phyloP scores from a whole-genome alignment of 768 basidiomycete genomes.

The Mycena haematopus region DNA sequence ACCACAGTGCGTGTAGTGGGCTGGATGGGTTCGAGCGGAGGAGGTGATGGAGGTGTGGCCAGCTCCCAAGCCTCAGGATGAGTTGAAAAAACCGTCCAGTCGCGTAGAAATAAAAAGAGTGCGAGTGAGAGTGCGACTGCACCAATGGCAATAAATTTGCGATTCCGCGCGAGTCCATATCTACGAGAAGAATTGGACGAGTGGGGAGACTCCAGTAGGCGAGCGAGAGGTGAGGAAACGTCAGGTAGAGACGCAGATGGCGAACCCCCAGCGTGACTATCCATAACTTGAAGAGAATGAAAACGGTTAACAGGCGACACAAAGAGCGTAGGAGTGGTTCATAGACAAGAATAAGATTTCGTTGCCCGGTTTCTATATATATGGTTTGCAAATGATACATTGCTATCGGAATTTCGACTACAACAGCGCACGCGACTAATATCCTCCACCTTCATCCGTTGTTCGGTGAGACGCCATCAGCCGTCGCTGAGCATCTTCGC shows the following conservation, averaged over 20 bases:
- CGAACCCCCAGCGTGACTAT: not conserved
- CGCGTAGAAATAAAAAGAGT: conserved; percentile 5
- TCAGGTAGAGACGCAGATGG: not conserved
- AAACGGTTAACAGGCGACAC: not conserved
- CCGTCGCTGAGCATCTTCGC: conserved; percentile 91
- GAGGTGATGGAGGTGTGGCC: not conserved
- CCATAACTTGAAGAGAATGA: conserved; percentile 1
- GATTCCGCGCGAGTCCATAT: conserved; percentile 7
- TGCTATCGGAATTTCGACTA: no score
- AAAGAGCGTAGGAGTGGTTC: not conserved
- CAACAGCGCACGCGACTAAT: conserved; percentile 27
- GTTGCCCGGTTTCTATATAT: not conserved
- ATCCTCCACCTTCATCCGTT: conserved; percentile 65
- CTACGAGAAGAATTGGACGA: not conserved
- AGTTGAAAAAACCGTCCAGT: not conserved
- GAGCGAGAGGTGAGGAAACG: conserved; percentile 9
- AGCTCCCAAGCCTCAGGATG: conserved; percentile 1
- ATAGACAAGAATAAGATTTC: not conserved
- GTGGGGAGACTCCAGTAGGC: conserved; percentile 1
- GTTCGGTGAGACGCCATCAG: conserved; percentile 88
- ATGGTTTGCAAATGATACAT: not conserved
- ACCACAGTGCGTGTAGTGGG: not conserved
- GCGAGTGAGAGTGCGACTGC: conserved; percentile 6
- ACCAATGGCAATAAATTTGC: conserved; percentile 9
- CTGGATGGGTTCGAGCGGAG: not conserved